Base-by-base conservation (phyloP, 2,329 filamentous ascomycete species). In the Phoma sp. region DNA sequence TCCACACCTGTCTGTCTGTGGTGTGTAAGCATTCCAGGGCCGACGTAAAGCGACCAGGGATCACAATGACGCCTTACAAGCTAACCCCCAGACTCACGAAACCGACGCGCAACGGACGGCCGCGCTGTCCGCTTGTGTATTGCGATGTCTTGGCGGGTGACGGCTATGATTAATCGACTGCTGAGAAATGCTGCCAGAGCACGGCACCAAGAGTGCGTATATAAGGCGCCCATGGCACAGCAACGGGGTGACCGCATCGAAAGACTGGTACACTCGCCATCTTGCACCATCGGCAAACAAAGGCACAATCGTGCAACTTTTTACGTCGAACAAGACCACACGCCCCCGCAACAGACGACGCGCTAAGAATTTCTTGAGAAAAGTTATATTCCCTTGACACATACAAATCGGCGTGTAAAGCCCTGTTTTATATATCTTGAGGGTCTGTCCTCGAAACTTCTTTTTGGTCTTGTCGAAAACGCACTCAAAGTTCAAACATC, bases 41-140 rank as follows among this genome's bases (percentile, higher is more conserved):
- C 70, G 70, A 51, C 43, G 59, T 55, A 69, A 72, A 63, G 67
- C 67, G 67, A 36, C 64, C 67, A 69, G 68, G 64, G 55, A 67
- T 62, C 67, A 60, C 25, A 57, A 70, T 72, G 57, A 58, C 64
- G 64, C 58, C 70, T 73, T 74, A 58, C 31, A 45, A 55, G 64
- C 69, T 72, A 71, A 63, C 55, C 44, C 44, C 44, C 52, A 40
- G 44, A 49, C 39, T 60, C 61, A 55, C 64, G 59, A 63, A 64
- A 60, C 32, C 51, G 55, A 62, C 62, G 56, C 60, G 66, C 57
- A 38, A 38, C 45, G 22, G 38, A 43, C 45, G 48, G 51, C 58
- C 59, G 58, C 57, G 57, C 39, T 51, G 48, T 51, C 46, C 15
- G 38, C 47, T 38, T 39, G 49, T 48, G 49, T 45, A 32, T 51